Evolutionary conservation across 1,284 basidiomycete genomes (phyloP), one percentile per base, ranked within the genome.

Genomic region (Testicularia cyperi): DNA sequence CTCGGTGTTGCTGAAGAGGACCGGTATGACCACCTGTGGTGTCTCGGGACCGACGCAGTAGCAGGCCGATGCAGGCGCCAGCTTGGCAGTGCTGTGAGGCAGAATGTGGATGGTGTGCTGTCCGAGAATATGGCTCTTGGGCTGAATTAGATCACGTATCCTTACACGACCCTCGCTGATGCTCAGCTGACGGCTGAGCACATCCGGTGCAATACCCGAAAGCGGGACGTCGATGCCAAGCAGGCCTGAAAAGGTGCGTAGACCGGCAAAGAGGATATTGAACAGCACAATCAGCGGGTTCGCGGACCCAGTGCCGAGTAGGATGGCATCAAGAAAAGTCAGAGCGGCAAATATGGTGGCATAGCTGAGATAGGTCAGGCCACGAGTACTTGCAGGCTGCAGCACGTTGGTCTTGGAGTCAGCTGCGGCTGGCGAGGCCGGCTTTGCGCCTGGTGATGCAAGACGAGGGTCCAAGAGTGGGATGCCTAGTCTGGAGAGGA

Each of bases 1-100:
- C n/a, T 82, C 81, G 3, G 92, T 92, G 78, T 95, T 94, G 81
- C 95, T 96, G 75, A 96, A 83, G 21, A 95, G 80, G 23, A 92
- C 78, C 2, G 90, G 89, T 34, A 92, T 78, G 37, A 88, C 80
- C 33, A 87, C 81, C 29, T 80, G 79, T 8, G 80, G 79, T 5
- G 83, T 79, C 3, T 83, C 75, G 1, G 84, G 49, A 7, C 65
- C 79, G 14, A 92, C 78, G 67, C 90, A 92, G 77, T 85, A 88
- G 13, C 72, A 75, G 10, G 55, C 44, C 12, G 62, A 52, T 12
- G 55, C 41, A 2, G 88, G 87, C 57, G 90, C 89, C 15, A 92
- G 79, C 32, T 85, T 84, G 13, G 88, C 90, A 1, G 90, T 92
- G 71, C 88, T 80, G 39, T 51, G 52, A 7, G 90, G 90, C 3